These are phyloP conservation scores for Antrodiella citrinella DNA, from an alignment of 768 basidiomycete genomes.

Conservation along the genomic window DNA sequence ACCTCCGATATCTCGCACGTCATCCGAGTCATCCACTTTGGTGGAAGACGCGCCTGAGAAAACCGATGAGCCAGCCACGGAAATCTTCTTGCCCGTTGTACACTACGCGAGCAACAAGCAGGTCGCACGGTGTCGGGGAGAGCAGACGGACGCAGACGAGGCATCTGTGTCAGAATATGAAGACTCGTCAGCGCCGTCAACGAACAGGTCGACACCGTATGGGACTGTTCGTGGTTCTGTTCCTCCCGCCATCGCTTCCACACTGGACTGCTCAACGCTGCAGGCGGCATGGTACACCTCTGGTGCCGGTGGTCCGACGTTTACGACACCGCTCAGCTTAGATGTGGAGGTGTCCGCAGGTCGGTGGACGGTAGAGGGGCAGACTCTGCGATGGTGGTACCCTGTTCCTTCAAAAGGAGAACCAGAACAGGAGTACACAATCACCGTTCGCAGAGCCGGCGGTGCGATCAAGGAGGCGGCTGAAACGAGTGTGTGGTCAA, in stretches of 20 bases:
- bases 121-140: constrained; percentile 7
- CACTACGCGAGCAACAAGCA: constrained; percentile 62
- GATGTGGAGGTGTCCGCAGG: constrained; percentile 40
- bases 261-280: not conserved
- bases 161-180: constrained; percentile 1
- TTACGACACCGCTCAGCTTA: constrained; percentile 26
- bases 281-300: constrained; percentile 8
- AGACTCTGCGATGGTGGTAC: constrained; percentile 38
- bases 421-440: constrained; percentile 23
- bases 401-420: constrained; percentile 22
- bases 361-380: constrained; percentile 36
- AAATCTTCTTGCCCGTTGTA: constrained; percentile 85
- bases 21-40: constrained; percentile 11
- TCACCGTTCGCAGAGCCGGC: constrained; percentile 21
- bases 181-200: constrained; percentile 6
- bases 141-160: constrained; percentile 2
- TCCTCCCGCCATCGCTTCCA: constrained; percentile 4
- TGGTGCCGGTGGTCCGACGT: not conserved
- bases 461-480: constrained; percentile 23
- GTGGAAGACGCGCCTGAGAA: constrained; percentile 15
- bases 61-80: constrained; percentile 52
- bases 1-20: constrained; percentile 3
- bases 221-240: constrained; percentile 8
- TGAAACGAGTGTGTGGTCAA: not conserved
- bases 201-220: constrained; percentile 3